Percentiles rank a stretch among this genome's conserved stretches.
Evolutionary conservation across 148 eudicot species (phyloP).

Genomic region (Diospyros kaki): DNA sequence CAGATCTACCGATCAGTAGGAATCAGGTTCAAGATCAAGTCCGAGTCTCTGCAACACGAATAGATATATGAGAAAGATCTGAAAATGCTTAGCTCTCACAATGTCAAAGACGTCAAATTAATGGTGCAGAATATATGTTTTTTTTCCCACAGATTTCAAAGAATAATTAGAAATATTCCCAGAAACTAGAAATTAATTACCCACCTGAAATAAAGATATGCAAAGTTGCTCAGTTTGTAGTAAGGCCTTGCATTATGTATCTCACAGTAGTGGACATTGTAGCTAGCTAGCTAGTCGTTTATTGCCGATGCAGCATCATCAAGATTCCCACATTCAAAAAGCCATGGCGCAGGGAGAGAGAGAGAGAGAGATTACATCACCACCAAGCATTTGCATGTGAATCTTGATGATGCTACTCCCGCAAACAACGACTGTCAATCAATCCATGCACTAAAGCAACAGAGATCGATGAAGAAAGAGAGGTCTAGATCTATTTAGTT

Average conservation of each 20-base stretch:
- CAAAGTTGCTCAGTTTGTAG: neutral
- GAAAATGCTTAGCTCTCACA: no score
- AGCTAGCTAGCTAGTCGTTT: constrained; percentile 18
- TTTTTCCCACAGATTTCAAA: neutral
- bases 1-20: neutral
- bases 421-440: constrained; percentile 29
- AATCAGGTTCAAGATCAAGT: no score
- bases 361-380: neutral
- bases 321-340: constrained; percentile 30
- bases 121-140: no score
- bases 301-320: constrained; percentile 44
- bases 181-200: neutral
- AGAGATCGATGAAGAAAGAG: neutral
- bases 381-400: constrained; percentile 25
- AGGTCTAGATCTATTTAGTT: neutral
- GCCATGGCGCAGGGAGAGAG: constrained; percentile 4
- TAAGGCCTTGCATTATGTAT: neutral
- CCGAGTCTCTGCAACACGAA: no score
- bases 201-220: constrained; percentile 5
- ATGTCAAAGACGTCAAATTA: no score
- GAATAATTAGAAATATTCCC: neutral
- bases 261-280: neutral
- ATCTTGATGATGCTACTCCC: constrained; percentile 40
- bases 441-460: constrained; percentile 6
- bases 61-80: no score